These are phyloP conservation scores for Macaranga tanarius DNA, from an alignment of 441 rosid species.

Conservation along the genomic window DNA sequence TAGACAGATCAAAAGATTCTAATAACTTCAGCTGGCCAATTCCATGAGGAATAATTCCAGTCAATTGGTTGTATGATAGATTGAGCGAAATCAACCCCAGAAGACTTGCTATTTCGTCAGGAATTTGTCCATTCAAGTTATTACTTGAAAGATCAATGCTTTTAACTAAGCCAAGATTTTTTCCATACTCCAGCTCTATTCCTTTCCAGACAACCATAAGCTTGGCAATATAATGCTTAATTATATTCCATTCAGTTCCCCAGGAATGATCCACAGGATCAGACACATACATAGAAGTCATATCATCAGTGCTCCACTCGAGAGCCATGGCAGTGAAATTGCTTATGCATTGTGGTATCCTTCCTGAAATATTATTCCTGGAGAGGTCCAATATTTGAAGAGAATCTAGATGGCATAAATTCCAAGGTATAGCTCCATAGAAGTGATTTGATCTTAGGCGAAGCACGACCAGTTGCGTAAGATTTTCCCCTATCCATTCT, in stretches of 20 bases:
- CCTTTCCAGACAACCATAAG: conserved; percentile 4
- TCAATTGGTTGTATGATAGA: conserved; percentile 19
- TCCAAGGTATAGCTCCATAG: conserved; percentile 16
- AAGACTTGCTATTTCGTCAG: not conserved
- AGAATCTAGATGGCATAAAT: conserved; percentile 6
- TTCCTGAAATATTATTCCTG: conserved; percentile 7
- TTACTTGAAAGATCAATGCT: conserved; percentile 19
- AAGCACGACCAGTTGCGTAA: conserved; percentile 13
- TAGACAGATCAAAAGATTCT: conserved; percentile 17
- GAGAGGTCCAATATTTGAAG: conserved; percentile 26
- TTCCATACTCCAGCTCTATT: not conserved
- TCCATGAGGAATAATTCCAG: conserved; percentile 10
- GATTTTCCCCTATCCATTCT: conserved; percentile 26
- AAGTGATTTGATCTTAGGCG: conserved; percentile 24
- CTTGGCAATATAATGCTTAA: not conserved
- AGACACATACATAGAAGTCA: not conserved
- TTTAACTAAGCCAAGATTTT: conserved; percentile 10
- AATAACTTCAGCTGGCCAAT: not conserved
- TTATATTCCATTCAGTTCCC: not conserved
- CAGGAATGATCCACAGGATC: no score
- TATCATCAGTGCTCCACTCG: not conserved
- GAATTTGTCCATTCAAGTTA: conserved; percentile 13
- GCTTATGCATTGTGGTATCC: not conserved
- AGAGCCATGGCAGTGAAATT: conserved; percentile 16
- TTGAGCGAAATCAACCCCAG: conserved; percentile 6